Evolutionary conservation across 257 asterid genomes (phyloP).

Genomic region (Lantana camara): DNA sequence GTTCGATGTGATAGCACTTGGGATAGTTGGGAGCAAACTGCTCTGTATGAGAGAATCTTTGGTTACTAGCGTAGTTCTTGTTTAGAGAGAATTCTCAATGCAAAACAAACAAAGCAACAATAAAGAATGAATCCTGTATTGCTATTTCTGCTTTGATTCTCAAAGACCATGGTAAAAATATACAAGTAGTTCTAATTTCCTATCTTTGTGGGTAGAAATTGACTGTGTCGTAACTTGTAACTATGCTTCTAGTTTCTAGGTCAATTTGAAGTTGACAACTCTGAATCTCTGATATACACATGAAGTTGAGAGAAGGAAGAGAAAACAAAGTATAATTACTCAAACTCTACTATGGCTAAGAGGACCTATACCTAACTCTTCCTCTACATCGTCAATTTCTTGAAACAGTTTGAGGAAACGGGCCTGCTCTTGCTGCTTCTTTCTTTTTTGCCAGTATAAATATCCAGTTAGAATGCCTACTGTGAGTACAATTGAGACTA

Average conservation of each 20-base stretch:
- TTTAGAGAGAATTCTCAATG: too few species aligned
- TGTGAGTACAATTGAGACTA: constrained; percentile 28
- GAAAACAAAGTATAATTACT: not conserved
- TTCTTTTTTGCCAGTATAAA: constrained; percentile 58
- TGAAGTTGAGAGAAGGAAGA: not conserved
- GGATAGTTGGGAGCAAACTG: too few species aligned
- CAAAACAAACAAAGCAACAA: too few species aligned
- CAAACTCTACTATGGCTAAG: constrained; percentile 37
- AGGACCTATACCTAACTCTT: constrained; percentile 54
- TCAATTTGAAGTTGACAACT: not conserved
- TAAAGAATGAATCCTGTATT: not conserved
- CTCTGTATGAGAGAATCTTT: too few species aligned
- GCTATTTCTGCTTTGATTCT: not conserved
- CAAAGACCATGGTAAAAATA: not conserved
- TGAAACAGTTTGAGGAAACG: constrained; percentile 61
- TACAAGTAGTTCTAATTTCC: constrained; percentile 17
- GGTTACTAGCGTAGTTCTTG: too few species aligned
- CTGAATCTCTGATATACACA: not conserved
- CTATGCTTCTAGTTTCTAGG: not conserved
- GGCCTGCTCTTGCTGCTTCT: constrained; percentile 69
- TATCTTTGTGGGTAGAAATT: not conserved
- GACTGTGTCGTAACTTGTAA: not conserved
- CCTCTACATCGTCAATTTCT: constrained; percentile 57
- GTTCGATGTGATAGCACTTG: too few species aligned
- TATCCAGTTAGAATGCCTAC: constrained; percentile 37